phyloP scores from a whole-genome alignment of 768 basidiomycete species.

The Auricularia auricula-judae region DNA sequence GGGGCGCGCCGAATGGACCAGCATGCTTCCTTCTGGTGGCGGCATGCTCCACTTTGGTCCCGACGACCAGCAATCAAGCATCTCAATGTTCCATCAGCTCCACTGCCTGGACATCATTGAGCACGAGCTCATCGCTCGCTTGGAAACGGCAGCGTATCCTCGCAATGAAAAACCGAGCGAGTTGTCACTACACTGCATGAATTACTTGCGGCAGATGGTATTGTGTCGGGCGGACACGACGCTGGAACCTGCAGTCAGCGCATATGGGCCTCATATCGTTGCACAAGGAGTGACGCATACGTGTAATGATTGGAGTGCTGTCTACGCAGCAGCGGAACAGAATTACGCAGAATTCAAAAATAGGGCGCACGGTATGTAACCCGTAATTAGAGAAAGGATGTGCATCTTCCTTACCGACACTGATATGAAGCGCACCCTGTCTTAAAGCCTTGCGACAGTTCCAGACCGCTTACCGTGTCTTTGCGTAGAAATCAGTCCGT shows the following conservation, averaged over 20 bases:
- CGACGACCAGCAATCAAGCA: slow-evolving; percentile 18
- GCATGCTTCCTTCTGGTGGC: slow-evolving; percentile 11
- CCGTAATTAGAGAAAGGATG: too few species aligned
- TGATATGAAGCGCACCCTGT: too few species aligned
- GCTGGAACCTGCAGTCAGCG: slow-evolving; percentile 12
- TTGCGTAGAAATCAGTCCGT: too few species aligned
- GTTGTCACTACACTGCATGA: slow-evolving; percentile 25
- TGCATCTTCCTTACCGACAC: too few species aligned
- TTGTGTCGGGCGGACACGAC: slow-evolving; percentile 25
- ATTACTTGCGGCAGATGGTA: slow-evolving; percentile 28
- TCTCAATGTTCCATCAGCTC: slow-evolving; percentile 29
- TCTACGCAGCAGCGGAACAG: neutral
- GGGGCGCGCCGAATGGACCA: slow-evolving; percentile 17
- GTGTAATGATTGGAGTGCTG: neutral
- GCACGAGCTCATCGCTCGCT: slow-evolving; percentile 9
- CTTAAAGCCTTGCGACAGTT: too few species aligned
- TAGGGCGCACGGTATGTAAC: too few species aligned
- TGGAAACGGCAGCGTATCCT: neutral
- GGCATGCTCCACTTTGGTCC: slow-evolving; percentile 17
- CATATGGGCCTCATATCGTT: neutral
- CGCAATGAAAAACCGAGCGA: neutral
- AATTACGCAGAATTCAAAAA: neutral
- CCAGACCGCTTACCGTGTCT: too few species aligned
- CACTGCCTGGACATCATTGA: slow-evolving; percentile 30
- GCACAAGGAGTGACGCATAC: neutral